These are phyloP conservation scores for Amanita muscaria DNA, from an alignment of 768 basidiomycete genomes.

Conservation along the genomic window DNA sequence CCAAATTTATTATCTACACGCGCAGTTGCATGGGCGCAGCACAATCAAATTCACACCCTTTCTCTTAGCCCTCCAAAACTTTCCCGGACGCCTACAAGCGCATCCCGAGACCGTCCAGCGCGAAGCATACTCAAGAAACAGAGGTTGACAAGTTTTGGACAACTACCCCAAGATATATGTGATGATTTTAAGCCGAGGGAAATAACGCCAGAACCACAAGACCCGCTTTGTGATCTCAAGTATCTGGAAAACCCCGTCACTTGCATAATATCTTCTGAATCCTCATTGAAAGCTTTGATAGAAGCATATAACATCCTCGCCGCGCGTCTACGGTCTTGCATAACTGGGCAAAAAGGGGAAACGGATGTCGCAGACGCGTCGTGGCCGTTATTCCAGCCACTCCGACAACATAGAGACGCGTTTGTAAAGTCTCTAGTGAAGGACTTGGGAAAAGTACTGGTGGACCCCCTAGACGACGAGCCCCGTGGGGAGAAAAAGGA, in stretches of 20 bases:
- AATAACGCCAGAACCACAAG: constrained; percentile 67
- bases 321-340: constrained; percentile 47
- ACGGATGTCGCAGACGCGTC: constrained; percentile 52
- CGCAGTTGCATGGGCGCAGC: constrained; percentile 42
- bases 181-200: constrained; percentile 41
- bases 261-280: constrained; percentile 41
- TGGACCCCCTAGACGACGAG: constrained; percentile 37
- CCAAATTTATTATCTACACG: constrained; percentile 20
- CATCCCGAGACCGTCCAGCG: constrained; percentile 20
- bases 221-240: constrained; percentile 50
- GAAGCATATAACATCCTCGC: constrained; percentile 68
- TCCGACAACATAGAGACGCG: constrained; percentile 42
- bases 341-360: constrained; percentile 26
- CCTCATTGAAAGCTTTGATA: constrained; percentile 49
- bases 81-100: constrained; percentile 19
- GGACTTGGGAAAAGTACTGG: constrained; percentile 57
- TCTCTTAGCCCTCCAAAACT: constrained; percentile 18
- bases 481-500: constrained; percentile 20
- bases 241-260: constrained; percentile 63
- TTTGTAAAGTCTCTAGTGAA: constrained; percentile 56
- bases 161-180: constrained; percentile 22
- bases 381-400: constrained; percentile 66
- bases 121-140: constrained; percentile 44
- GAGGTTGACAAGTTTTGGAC: constrained; percentile 21
- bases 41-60: constrained; percentile 39